Base-by-base conservation (phyloP, 2,329 filamentous ascomycete genomes). In the Zymoseptoria brevis region DNA sequence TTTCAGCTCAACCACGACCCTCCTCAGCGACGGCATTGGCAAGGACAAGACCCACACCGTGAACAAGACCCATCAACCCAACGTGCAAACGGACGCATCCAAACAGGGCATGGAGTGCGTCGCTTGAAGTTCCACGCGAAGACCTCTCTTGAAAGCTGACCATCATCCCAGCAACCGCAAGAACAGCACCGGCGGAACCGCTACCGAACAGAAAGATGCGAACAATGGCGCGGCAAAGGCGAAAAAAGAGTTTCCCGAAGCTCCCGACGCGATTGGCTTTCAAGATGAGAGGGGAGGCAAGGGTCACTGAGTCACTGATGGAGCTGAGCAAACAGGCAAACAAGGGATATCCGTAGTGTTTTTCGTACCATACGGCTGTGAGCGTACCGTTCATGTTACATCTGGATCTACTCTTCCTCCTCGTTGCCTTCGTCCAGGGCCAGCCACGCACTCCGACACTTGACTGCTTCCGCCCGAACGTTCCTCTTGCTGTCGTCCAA, bases 401-500 rank as follows among this genome's bases (percentile, higher is more conserved):
- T 45, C 13, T 19, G 48, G 21, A 16, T 51, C 19, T 22, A 45
- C 35, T 73, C 72, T 19, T 84, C 81, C 50, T 85, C 83, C 21
- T 82, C 81, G 22, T 79, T 75, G 13, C 69, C 75, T 69, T 86
- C 83, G 67, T 83, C 83, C 50, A 85, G 74, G 13, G 79, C 77
- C 56, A 85, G 69, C 84, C 84, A 87, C 57, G 77, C 81, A n/a
- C 75, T 79, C 55, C 83, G 73, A 62, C 83, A 85, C 73, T 79
- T 80, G 24, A 87, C 84, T 13, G 84, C 85, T 60, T 83, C 82
- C 62, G 81, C 80, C 50, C 85, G 77, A 8, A 88, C 85, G 68
- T 79, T 78, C 62, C 85, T 75, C 74, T 83, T 87, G 30, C 75
- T 75, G 72, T 88, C 85, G 74, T 88, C 85, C 63, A 88, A 68